These are phyloP conservation scores for Phyllosticta citriasiana DNA, from an alignment of 2,329 filamentous ascomycete species.

Conservation along the genomic window DNA sequence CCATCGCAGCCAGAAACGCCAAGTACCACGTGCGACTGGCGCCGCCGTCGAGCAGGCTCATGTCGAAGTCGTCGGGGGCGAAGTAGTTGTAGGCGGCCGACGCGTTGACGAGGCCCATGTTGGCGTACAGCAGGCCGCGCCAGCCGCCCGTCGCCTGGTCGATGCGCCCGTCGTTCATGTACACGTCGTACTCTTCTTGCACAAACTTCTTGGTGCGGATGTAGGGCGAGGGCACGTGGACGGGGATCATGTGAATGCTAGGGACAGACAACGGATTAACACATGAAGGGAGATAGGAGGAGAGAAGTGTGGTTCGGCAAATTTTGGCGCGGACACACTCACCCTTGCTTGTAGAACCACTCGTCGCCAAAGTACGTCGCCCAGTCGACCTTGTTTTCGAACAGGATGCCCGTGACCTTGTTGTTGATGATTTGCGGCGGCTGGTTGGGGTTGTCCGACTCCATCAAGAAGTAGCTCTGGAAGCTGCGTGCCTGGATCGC, in stretches of 20 bases:
- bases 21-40: conserved; percentile 41
- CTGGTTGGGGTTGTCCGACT: conserved; percentile 58
- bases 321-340: background rate
- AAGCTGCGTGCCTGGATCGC: conserved; percentile 65
- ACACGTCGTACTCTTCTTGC: conserved; percentile 60
- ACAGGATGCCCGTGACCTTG: conserved; percentile 63
- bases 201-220: conserved; percentile 65
- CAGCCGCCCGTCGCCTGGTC: conserved; percentile 63
- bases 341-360: conserved; percentile 56
- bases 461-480: conserved; percentile 76
- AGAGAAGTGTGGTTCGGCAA: too few relatives aligned
- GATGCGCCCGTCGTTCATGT: conserved; percentile 60
- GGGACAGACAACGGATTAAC: background rate
- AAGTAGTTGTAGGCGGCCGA: conserved; percentile 66
- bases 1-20: conserved; percentile 25
- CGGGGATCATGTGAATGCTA: conserved; percentile 74
- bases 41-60: conserved; percentile 57
- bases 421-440: conserved; percentile 73
- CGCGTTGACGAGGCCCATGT: conserved; percentile 69
- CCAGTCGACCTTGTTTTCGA: conserved; percentile 96
- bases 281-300: too few relatives aligned
- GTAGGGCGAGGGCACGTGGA: conserved; percentile 61
- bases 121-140: conserved; percentile 76
- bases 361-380: conserved; percentile 69
- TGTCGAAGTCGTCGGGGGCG: conserved; percentile 51